Conservation (phyloP, 2,329 filamentous ascomycete species). For the Exophiala oligosperma region DNA sequence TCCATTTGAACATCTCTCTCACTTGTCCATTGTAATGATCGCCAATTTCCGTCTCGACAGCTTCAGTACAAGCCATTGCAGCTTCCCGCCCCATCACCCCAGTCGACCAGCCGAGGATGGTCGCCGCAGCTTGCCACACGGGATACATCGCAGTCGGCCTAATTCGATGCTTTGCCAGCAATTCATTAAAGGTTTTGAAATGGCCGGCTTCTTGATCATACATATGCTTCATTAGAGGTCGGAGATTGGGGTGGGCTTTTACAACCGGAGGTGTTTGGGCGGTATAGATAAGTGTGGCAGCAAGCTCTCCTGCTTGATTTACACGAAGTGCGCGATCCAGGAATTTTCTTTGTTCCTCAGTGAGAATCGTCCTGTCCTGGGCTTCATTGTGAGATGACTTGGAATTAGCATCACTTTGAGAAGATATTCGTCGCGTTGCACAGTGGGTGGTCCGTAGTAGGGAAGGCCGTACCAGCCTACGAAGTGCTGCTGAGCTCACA, state of each 20-base stretch:
- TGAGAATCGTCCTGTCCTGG: slow-evolving; percentile 58
- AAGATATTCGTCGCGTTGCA: slow-evolving; percentile 9
- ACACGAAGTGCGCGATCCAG: slow-evolving; percentile 83
- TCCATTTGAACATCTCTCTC: slow-evolving; percentile 76
- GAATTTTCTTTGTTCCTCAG: slow-evolving; percentile 69
- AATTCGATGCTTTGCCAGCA: slow-evolving; percentile 83
- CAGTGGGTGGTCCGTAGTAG: neutral
- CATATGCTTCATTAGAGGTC: slow-evolving; percentile 95
- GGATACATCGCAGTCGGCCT: slow-evolving; percentile 92
- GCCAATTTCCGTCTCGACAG: slow-evolving; percentile 97
- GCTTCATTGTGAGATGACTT: slow-evolving; percentile 29
- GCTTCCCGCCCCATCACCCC: slow-evolving; percentile 87
- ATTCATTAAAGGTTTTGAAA: slow-evolving; percentile 77
- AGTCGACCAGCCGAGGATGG: slow-evolving; percentile 83
- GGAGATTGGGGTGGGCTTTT: slow-evolving; percentile 78
- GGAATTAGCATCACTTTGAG: slow-evolving; percentile 16
- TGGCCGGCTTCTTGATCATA: slow-evolving; percentile 93
- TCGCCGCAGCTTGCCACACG: slow-evolving; percentile 78
- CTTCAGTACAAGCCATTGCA: slow-evolving; percentile 98
- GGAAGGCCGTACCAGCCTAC: neutral
- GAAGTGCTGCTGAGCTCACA: neutral
- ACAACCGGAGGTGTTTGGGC: slow-evolving; percentile 83
- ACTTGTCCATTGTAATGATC: slow-evolving; percentile 95
- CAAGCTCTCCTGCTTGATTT: slow-evolving; percentile 97
- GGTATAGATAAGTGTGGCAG: slow-evolving; percentile 89